These are phyloP conservation scores for Geranium rotundifolium DNA, from an alignment of 345 rosid species.

Conservation along the genomic window DNA sequence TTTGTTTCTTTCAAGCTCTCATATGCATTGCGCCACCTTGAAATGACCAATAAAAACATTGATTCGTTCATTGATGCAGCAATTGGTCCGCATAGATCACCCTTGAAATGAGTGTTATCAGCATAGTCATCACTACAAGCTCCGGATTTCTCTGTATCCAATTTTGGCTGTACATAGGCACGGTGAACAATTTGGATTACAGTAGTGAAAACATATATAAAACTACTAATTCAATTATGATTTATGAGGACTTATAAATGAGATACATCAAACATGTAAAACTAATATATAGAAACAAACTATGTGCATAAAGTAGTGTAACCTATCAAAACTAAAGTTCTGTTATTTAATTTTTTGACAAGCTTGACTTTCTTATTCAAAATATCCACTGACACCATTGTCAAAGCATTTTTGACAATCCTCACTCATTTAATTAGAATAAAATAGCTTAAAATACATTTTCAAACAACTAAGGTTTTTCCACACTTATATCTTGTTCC, in stretches of 20 bases:
- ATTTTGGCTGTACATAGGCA: conserved; percentile 25
- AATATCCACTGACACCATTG: no score
- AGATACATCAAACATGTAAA: neutral
- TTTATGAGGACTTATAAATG: neutral
- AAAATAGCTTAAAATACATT: no score
- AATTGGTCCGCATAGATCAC: conserved; percentile 83
- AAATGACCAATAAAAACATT: conserved; percentile 69
- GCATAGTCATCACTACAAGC: conserved; percentile 19
- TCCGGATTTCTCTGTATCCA: conserved; percentile 25
- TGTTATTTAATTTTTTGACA: no score
- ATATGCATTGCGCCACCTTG: conserved; percentile 75
- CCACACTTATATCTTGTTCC: no score
- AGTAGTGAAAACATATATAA: no score
- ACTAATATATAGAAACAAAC: neutral
- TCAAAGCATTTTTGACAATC: no score
- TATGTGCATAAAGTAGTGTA: no score
- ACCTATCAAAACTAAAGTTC: no score
- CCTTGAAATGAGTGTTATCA: conserved; percentile 42
- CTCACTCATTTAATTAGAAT: no score
- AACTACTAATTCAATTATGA: neutral
- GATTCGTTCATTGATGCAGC: conserved; percentile 84
- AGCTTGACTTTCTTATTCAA: no score
- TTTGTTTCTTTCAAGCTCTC: conserved; percentile 82
- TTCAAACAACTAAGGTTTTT: no score
- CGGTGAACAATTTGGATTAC: neutral